Evolutionary conservation across 495 filamentous ascomycete genomes (phyloP), one percentile per base, ranked within the genome.

Genomic region (Pyrenopolyporus hunteri): DNA sequence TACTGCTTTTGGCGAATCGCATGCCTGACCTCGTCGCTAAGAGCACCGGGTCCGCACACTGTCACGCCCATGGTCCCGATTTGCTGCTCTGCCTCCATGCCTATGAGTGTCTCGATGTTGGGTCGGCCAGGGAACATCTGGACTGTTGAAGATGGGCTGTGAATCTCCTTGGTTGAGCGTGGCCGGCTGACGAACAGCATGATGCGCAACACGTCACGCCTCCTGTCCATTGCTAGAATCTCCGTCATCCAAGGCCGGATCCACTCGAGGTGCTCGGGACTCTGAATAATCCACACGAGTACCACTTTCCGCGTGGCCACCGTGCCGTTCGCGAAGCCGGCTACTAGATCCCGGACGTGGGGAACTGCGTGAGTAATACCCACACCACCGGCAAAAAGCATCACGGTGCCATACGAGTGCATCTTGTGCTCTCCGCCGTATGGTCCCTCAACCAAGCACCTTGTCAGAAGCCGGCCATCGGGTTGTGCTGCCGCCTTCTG

Each of bases 181-280:
- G 93, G 93, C 57, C 91, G 87, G 55, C 90, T 94, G 51, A 98
- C 89, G 69, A 96, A 98, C 3, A 98, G 78, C 78, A 92, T 85
- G 53, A 98, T 87, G 35, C 85, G 83, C 33, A 98, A 84, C 2
- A 93, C 83, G 20, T 97, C 90, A 20, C 92, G 83, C 0, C 94
- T 86, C 40, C 81, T 82, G 6, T 92, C 89, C 80, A 97, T 89
- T 2, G 84, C 84, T 29, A 98, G 82, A 57, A 98, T 93, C 69
- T 90, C 81, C 58, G 96, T 93, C 94, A 98, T 98, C 90, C 90
- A 98, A 6, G 88, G 85, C 5, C 90, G 83, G 35, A 97, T 90
- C 94, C 94, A 98, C 68, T 92, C 86, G 20, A 98, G 82, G 61
- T 92, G 89, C 51, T 97, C 93, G 19, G 88, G 89, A 33, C 81